Conservation (phyloP, 768 basidiomycete genomes). For the Rhodotorula babjevae region DNA sequence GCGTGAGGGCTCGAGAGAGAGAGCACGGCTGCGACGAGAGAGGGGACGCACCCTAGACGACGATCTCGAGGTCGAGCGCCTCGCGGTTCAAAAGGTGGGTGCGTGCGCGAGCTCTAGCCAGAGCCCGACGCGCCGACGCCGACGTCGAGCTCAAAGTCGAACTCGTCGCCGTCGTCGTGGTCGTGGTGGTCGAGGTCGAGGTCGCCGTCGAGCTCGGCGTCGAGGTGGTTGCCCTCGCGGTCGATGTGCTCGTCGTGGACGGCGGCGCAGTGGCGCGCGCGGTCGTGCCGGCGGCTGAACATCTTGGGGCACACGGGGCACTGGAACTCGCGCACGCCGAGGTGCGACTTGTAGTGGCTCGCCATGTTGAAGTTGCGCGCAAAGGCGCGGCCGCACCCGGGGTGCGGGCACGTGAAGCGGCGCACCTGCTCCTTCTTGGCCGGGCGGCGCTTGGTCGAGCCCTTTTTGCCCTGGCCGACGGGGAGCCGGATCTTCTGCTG, state of each 20-base stretch:
- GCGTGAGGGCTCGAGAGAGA: too few relatives aligned
- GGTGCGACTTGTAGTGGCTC: constrained; percentile 37
- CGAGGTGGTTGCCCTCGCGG: constrained; percentile 19
- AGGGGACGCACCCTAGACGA: too few relatives aligned
- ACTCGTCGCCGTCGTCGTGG: background rate
- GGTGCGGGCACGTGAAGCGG: constrained; percentile 36
- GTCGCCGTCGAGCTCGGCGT: background rate
- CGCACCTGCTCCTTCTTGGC: constrained; percentile 31
- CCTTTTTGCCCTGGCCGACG: constrained; percentile 30
- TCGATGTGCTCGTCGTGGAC: constrained; percentile 37
- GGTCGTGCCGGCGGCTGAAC: constrained; percentile 42
- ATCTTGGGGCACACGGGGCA: constrained; percentile 41
- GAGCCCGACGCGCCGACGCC: background rate
- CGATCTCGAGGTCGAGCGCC: background rate
- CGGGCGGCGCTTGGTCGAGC: constrained; percentile 30
- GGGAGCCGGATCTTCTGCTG: constrained; percentile 33
- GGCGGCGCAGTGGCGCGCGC: constrained; percentile 40
- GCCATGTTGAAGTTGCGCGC: constrained; percentile 43
- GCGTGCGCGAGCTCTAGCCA: background rate
- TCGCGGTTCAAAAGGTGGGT: background rate
- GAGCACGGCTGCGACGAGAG: too few relatives aligned
- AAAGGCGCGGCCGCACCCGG: constrained; percentile 38
- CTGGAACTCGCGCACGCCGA: constrained; percentile 38
- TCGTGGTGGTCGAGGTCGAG: background rate
- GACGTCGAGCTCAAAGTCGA: constrained; percentile 5